Evolutionary conservation across 1,284 basidiomycete genomes (phyloP), one percentile per base, ranked within the genome.

Genomic region (Leccinum solheimii): DNA sequence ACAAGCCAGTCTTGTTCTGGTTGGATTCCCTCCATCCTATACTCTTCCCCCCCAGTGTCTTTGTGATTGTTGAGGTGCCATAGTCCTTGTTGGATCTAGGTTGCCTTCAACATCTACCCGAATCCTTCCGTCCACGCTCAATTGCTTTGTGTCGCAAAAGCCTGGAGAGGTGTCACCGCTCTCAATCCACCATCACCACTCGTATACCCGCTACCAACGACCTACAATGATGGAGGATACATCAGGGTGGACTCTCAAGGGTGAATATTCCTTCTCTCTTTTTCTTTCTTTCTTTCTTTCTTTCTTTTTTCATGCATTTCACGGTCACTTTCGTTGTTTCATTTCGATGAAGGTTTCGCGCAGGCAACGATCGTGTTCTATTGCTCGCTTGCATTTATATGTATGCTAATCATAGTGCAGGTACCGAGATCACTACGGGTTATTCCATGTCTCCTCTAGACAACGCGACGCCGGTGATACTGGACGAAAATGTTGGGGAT

Each of bases 111-210:
- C 38, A 58, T 62, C 11, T 74, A 74, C 23, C 68, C 83, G 3
- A 75, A 81, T 58, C 75, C 79, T 30, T 76, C 82, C 26, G 82
- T 83, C 0, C 79, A 86, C n/a, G 75, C 79, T 30, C 80, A 79
- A 43, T 79, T 91, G 0, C 79, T 80, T 16, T 74, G 78, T 16
- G 81, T 85, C n/a, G 86, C 88, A 10, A 80, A 81, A 38, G 76
- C 81, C 34, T 91, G 88, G 88, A 77, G 89, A 8, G 89, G 88
- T 1, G 76, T 90, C 26, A 84, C 84, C n/a, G 87, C 88, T 3
- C 76, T 90, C 63, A 70, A 76, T n/a, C 67, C 76, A 26, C 68
- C 74, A 2, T 69, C 64, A 9, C 62, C 71, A 9, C 58, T 68
- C 27, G 26, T 50, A 13, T 45, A 63, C 16, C 62, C 62, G 5